Conservation (phyloP, 177 flowering plant species). For the Tripterygium wilfordii region DNA sequence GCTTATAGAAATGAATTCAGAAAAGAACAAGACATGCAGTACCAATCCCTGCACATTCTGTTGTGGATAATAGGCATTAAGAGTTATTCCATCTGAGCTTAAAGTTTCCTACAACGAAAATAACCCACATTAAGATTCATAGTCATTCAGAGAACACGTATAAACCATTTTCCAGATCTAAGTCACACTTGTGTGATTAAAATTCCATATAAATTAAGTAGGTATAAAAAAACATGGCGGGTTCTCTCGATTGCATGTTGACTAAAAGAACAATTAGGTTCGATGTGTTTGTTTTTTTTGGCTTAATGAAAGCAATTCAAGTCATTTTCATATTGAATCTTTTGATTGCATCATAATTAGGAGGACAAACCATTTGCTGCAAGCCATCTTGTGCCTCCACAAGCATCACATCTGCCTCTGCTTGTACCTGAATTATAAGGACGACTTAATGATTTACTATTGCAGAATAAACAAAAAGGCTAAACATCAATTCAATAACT, state of each 20-base stretch:
- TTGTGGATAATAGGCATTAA: constrained; percentile 44
- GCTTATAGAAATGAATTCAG: background rate
- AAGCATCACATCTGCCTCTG: constrained; percentile 27
- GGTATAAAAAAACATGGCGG: no score
- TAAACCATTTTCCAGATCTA: background rate
- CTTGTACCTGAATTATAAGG: constrained; percentile 27
- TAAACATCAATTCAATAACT: constrained; percentile 2
- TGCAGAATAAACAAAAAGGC: background rate
- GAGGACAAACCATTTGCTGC: constrained; percentile 41
- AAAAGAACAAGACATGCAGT: constrained; percentile 4
- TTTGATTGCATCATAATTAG: background rate
- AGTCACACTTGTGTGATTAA: no score
- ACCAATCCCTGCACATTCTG: constrained; percentile 66
- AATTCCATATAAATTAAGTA: no score
- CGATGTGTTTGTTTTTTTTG: no score
- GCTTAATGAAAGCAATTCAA: no score
- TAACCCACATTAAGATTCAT: constrained; percentile 5
- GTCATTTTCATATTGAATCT: no score
- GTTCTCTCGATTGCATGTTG: no score
- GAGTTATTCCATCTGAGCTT: constrained; percentile 30
- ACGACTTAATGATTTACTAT: background rate
- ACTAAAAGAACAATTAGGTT: background rate
- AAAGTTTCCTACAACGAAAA: constrained; percentile 31
- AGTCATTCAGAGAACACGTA: background rate
- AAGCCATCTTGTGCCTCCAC: constrained; percentile 28